Base-by-base conservation (phyloP, 176 grass and related monocot species). In the Coix lacrymajobi region DNA sequence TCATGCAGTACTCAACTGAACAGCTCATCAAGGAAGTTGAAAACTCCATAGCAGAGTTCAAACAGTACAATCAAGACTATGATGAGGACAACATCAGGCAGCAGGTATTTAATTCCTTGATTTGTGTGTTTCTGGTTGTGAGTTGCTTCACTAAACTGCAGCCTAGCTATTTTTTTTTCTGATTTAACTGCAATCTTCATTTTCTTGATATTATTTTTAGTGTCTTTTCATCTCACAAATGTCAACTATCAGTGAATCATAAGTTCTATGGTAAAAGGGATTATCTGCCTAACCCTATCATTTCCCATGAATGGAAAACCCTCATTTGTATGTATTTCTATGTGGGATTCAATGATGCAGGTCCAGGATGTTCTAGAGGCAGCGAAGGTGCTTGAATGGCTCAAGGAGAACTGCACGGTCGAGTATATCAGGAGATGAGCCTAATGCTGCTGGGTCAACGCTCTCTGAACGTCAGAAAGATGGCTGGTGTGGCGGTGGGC, bases 381-480 rank as follows among this genome's bases (percentile, higher is more conserved):
- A 44, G 92, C 93, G 6, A 93, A 95, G 85, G 96, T 96, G 48
- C 89, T 99, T 16, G 93, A 99, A 75, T 99, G 93, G 93, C 87
- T 95, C 86, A 91, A 87, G 92, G 93, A 99, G 80, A 93, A 96
- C 78, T 75, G 85, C 64, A 83, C 56, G 19, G 83, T 96, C 66
- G 86, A 96, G 30, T 93, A 94, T 79, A 67, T 92, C 29, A 91
- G 83, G 46, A 66, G 14, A 71, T 90, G 79, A 95, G 26, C 3
- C 15, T 22, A 22, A 20, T 65, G 8, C 4, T 48, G 26, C 43
- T 5, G 43, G 24, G 41, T 46, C n/a, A 12, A 84, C 9, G 37
- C 73, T 78, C 37, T 19, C 49, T 66, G 22, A 58, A 80, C 34
- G 19, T 77, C 4, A 54, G 81, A 26, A 45, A 54, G 51, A 43